Evolutionary conservation across 2,329 filamentous ascomycete genomes (phyloP).

Genomic region (Tolypocladium paradoxum): DNA sequence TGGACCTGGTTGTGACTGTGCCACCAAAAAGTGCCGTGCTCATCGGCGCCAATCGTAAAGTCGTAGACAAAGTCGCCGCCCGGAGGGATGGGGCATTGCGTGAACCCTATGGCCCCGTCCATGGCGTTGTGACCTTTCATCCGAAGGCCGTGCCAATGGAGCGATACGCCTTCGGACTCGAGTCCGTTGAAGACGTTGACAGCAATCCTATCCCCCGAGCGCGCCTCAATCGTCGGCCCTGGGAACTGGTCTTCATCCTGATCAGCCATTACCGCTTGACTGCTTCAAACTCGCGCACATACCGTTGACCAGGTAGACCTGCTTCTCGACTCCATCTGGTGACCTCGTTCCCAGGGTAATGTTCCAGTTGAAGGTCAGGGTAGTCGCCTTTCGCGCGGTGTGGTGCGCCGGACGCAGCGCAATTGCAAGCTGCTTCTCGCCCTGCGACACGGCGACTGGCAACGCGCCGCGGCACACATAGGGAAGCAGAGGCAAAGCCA

Average conservation of each 20-base stretch:
- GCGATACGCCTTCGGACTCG: slow-evolving; percentile 49
- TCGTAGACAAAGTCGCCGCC: slow-evolving; percentile 43
- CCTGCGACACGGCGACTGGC: not conserved
- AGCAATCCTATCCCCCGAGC: slow-evolving; percentile 59
- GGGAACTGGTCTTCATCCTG: slow-evolving; percentile 44
- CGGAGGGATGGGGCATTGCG: slow-evolving; percentile 40
- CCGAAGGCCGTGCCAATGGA: slow-evolving; percentile 68
- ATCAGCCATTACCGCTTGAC: not conserved
- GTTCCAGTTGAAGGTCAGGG: slow-evolving; percentile 10
- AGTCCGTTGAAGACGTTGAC: slow-evolving; percentile 55
- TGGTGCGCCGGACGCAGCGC: slow-evolving; percentile 7
- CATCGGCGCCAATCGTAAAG: slow-evolving; percentile 43
- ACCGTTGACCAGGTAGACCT: slow-evolving; percentile 15
- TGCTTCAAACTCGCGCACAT: not conserved
- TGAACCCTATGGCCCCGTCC: slow-evolving; percentile 45
- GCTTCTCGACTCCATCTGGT: slow-evolving; percentile 14
- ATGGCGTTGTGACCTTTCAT: slow-evolving; percentile 62
- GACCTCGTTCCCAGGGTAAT: slow-evolving; percentile 6
- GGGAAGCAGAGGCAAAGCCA: slow-evolving; percentile 3
- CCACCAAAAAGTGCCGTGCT: slow-evolving; percentile 47
- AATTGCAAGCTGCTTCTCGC: slow-evolving; percentile 6
- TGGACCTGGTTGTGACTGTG: slow-evolving; percentile 45
- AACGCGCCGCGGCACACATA: not conserved
- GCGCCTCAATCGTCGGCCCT: slow-evolving; percentile 56
- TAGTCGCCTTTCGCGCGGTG: slow-evolving; percentile 4